Conservation (phyloP, 1,139 yeast genomes). For the Saccharomyces pastorianus region DNA sequence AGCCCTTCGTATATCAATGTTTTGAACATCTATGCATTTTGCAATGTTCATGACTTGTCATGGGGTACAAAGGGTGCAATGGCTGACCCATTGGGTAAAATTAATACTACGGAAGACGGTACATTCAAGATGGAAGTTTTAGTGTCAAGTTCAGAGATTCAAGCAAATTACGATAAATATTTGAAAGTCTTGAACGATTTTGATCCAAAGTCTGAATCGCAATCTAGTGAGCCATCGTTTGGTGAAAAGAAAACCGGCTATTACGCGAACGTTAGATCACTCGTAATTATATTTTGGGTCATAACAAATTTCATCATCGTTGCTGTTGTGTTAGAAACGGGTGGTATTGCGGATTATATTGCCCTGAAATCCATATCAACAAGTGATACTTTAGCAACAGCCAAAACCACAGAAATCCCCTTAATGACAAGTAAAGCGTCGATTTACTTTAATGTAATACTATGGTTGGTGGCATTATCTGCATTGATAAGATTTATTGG, state of each 20-base stretch:
- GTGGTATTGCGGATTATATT: constrained; percentile 39
- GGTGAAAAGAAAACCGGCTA: constrained; percentile 62
- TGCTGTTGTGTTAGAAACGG: constrained; percentile 61
- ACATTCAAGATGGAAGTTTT: constrained; percentile 71
- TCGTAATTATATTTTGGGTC: constrained; percentile 76
- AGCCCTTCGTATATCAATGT: constrained; percentile 88
- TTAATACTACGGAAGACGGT: constrained; percentile 62
- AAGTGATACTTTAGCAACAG: constrained; percentile 15
- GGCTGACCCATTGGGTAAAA: constrained; percentile 55
- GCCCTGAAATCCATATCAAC: constrained; percentile 20
- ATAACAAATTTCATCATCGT: constrained; percentile 63
- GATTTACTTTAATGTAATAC: constrained; percentile 59
- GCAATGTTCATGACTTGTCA: constrained; percentile 92
- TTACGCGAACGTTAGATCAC: constrained; percentile 66
- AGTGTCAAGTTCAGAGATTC: constrained; percentile 52
- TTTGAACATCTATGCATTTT: constrained; percentile 81
- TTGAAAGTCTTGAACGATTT: constrained; percentile 50
- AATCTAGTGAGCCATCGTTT: constrained; percentile 32
- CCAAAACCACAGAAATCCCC: constrained; percentile 16
- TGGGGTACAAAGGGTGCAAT: constrained; percentile 97
- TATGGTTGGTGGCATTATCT: constrained; percentile 77
- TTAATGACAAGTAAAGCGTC: constrained; percentile 35
- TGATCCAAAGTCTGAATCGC: constrained; percentile 37
- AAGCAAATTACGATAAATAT: constrained; percentile 53
- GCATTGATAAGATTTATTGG: constrained; percentile 70